These are phyloP conservation scores for Eutypa lata DNA, from an alignment of 2,329 filamentous ascomycete species.

Conservation along the genomic window DNA sequence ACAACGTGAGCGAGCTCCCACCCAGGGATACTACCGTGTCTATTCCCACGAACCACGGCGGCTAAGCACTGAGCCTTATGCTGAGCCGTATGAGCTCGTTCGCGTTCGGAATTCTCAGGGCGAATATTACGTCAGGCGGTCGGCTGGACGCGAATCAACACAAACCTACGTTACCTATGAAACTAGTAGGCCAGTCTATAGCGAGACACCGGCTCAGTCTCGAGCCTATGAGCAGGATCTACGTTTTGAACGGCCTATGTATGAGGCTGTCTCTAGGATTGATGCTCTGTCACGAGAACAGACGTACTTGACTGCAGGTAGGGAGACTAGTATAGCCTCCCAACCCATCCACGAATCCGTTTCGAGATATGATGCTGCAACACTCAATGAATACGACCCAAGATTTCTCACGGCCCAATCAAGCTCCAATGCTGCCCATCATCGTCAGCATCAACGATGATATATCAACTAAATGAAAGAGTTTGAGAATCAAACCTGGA, in stretches of 20 bases:
- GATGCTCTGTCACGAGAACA: constrained; percentile 5
- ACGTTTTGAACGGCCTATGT: constrained; percentile 5
- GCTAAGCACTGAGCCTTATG: constrained; percentile 25
- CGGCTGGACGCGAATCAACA: constrained; percentile 32
- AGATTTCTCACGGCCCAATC: constrained; percentile 33
- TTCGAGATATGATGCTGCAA: constrained; percentile 13
- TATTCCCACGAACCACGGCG: constrained; percentile 27
- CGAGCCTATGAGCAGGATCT: constrained; percentile 8
- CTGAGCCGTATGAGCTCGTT: constrained; percentile 42
- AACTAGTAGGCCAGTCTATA: constrained; percentile 11
- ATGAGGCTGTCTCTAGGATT: constrained; percentile 5
- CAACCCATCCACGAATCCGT: constrained; percentile 8
- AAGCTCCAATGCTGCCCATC: constrained; percentile 4
- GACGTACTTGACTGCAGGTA: not conserved
- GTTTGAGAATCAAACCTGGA: no score
- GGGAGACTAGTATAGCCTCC: constrained; percentile 2
- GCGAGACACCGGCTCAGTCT: constrained; percentile 15
- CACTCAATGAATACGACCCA: constrained; percentile 41
- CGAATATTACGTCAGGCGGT: constrained; percentile 44
- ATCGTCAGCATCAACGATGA: constrained; percentile 8
- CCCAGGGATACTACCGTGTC: constrained; percentile 31
- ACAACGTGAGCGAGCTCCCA: constrained; percentile 19
- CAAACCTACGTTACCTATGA: constrained; percentile 5
- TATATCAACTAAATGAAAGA: no score
- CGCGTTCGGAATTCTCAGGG: constrained; percentile 42